phyloP scores from a whole-genome alignment of 1,284 basidiomycete genomes.

The Singerocomus rubriflavus region DNA sequence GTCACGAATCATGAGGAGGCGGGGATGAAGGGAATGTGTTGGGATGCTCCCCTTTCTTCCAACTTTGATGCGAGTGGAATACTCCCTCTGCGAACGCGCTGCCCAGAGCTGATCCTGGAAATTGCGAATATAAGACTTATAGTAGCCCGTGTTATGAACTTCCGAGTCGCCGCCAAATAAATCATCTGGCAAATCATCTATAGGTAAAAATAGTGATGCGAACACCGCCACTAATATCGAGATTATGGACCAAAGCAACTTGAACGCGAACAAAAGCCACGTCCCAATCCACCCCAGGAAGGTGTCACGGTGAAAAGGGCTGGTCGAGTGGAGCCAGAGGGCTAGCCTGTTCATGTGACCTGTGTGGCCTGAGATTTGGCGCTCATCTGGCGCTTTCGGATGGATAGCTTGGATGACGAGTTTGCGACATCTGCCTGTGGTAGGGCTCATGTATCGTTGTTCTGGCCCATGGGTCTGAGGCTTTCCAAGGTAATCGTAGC shows the following conservation, averaged over 20 bases:
- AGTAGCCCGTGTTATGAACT: conserved; percentile 8
- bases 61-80: conserved; percentile 6
- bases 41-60: neutral
- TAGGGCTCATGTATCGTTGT: conserved; percentile 19
- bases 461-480: conserved; percentile 11
- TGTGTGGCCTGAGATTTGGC: conserved; percentile 7
- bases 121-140: conserved; percentile 11
- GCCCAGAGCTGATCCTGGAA: conserved; percentile 19
- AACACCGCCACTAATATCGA: neutral
- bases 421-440: conserved; percentile 17
- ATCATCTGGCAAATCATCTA: neutral
- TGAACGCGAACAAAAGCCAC: conserved; percentile 8
- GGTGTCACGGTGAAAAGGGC: neutral
- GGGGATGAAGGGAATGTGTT: conserved; percentile 18
- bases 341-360: conserved; percentile 12
- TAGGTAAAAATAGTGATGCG: too few relatives aligned
- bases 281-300: conserved; percentile 10
- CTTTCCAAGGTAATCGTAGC: conserved; percentile 8
- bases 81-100: conserved; percentile 18
- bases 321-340: conserved; percentile 11
- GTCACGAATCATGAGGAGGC: conserved; percentile 8
- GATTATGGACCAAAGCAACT: neutral
- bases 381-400: conserved; percentile 2
- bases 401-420: conserved; percentile 14
- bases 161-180: neutral